Evolutionary conservation across 225 moss, liverwort and hornwort genomes (phyloP), one percentile per base, ranked within the genome.

Genomic region (Rhytidiadelphus loreus): DNA sequence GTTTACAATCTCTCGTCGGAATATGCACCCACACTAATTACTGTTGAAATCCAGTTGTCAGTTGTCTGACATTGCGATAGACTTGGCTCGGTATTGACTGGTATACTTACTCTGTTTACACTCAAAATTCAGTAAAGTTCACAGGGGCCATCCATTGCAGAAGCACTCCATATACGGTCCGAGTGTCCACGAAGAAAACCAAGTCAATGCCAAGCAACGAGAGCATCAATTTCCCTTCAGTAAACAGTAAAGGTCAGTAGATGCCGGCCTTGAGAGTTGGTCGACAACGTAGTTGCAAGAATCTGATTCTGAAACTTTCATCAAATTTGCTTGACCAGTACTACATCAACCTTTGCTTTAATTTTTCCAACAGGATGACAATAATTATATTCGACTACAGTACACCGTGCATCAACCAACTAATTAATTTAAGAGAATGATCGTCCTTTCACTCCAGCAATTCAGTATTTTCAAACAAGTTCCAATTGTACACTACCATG

Each of bases 401-500:
- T n/a, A n/a, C 26, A 37, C 9, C 9, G n/a, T 48, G 60, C 48
- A 75, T 61, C n/a, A 61, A 73, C 50, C 85, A 59, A 74, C 72
- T 74, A 4, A 13, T 12, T 16, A 24, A 7, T 46, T 74, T 48
- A 59, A 59, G 80, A 59, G 56, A 44, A 41, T 6, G 66, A 83
- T 68, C 66, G 17, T 57, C 43, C 32, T 32, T 52, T 85, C 71
- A 71, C 58, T 37, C 44, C 60, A 16, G 62, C 86, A 76, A 50
- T 29, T 86, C 86, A 30, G 18, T 50, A 50, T 55, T 39, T 90
- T 93, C 88, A 87, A 89, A 88, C 84, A 96, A 88, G 85, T 89
- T 91, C 96, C 96, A 96, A 14, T 93, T 57, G 82, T 91, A 93
- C 39, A 95, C 91, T 44, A 94, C 80, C 89, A 96, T 92, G 15